phyloP scores from a whole-genome alignment of 2,329 filamentous ascomycete species.

The Fusarium virguliforme region DNA sequence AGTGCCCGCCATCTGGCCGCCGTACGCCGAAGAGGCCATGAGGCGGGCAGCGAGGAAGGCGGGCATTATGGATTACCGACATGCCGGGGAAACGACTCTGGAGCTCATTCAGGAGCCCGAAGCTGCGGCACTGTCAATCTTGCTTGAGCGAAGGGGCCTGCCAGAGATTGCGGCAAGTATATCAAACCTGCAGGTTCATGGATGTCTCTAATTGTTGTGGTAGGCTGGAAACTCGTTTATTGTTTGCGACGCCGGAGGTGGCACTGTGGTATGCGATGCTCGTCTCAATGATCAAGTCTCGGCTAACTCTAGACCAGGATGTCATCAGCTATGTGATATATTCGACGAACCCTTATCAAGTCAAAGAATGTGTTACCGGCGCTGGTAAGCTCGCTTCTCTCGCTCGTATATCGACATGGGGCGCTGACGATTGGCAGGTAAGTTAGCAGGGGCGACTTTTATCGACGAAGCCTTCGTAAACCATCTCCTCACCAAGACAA shows the following conservation, averaged over 20 bases:
- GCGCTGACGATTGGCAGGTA: background rate
- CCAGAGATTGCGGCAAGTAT: conserved; percentile 5
- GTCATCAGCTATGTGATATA: background rate
- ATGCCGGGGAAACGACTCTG: background rate
- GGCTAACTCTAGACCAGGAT: background rate
- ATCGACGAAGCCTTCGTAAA: background rate
- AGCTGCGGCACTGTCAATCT: background rate
- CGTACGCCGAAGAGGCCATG: background rate
- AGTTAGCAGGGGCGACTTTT: background rate
- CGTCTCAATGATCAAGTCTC: background rate
- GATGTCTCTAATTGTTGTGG: background rate
- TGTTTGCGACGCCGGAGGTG: conserved; percentile 1
- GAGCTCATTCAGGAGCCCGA: conserved; percentile 5
- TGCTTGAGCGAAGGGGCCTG: background rate
- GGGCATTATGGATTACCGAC: background rate
- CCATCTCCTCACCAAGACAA: background rate
- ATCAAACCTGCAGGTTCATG: background rate
- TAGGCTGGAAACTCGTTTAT: conserved; percentile 2
- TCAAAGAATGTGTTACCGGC: conserved; percentile 4
- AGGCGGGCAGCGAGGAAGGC: background rate
- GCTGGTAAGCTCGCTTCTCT: background rate
- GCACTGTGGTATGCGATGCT: background rate
- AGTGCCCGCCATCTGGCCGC: background rate
- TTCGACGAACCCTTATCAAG: background rate
- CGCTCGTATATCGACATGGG: background rate